These are phyloP conservation scores for Lophiotrema nucula DNA, from an alignment of 495 filamentous ascomycete species.

Conservation along the genomic window DNA sequence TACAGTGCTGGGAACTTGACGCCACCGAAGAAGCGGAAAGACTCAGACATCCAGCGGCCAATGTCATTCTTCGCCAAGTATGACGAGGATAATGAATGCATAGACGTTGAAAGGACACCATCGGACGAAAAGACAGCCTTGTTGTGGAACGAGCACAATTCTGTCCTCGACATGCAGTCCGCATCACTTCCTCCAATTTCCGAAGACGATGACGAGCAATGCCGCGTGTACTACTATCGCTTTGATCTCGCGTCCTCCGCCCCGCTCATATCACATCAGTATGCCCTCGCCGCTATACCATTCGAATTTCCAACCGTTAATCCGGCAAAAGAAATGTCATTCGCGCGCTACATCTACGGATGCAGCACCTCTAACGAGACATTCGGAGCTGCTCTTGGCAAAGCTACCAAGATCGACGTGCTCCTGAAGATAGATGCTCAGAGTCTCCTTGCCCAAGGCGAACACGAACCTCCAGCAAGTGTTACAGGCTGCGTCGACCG, in stretches of 20 bases:
- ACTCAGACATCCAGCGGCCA: neutral
- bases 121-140: slow-evolving; percentile 6
- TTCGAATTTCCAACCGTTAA: slow-evolving; percentile 63
- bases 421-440: slow-evolving; percentile 57
- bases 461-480: slow-evolving; percentile 43
- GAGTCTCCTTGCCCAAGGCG: slow-evolving; percentile 49
- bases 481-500: slow-evolving; percentile 58
- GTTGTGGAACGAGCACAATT: neutral
- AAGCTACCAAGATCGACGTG: slow-evolving; percentile 60
- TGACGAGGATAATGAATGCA: slow-evolving; percentile 26
- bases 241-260: slow-evolving; percentile 45
- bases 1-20: slow-evolving; percentile 58
- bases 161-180: neutral
- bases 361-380: slow-evolving; percentile 49
- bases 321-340: slow-evolving; percentile 52
- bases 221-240: slow-evolving; percentile 64
- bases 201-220: slow-evolving; percentile 57
- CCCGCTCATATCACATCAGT: slow-evolving; percentile 54
- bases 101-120: neutral
- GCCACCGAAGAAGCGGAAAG: slow-evolving; percentile 18
- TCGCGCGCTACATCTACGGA: slow-evolving; percentile 57
- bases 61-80: slow-evolving; percentile 42
- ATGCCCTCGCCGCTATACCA: slow-evolving; percentile 58
- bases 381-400: slow-evolving; percentile 54
- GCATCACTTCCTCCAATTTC: neutral